Evolutionary conservation across 306 rosid species (phyloP).

Genomic region (Acacia confusa): DNA sequence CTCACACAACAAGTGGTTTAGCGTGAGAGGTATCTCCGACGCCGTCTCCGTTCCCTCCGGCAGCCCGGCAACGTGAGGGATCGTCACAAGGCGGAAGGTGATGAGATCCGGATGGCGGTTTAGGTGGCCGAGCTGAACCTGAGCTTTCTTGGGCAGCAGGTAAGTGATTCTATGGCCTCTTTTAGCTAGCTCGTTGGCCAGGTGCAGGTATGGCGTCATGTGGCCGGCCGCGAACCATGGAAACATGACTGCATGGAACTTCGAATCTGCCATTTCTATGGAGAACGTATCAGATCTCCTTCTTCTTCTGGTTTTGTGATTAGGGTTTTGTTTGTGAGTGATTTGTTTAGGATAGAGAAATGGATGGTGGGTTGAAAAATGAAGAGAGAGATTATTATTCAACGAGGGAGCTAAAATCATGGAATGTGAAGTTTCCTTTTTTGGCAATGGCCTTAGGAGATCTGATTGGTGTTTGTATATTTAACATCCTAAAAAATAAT

Average conservation of each 20-base stretch:
- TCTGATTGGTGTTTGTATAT: background rate
- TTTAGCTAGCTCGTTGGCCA: constrained; percentile 53
- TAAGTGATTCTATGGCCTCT: constrained; percentile 41
- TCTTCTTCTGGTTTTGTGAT: background rate
- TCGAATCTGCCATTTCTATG: constrained; percentile 6
- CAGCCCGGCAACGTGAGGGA: constrained; percentile 48
- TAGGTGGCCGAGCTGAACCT: constrained; percentile 24
- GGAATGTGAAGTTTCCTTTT: background rate
- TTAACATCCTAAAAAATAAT: too few relatives aligned
- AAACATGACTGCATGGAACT: constrained; percentile 43
- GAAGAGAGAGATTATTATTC: background rate
- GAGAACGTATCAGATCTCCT: background rate
- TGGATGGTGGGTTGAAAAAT: background rate
- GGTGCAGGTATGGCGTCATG: constrained; percentile 54
- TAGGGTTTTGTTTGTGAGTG: background rate
- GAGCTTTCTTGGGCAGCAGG: constrained; percentile 44
- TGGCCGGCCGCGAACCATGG: constrained; percentile 69
- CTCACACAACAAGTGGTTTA: constrained; percentile 10
- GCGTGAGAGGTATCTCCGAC: constrained; percentile 39
- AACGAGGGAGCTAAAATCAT: background rate
- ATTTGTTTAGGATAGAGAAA: background rate
- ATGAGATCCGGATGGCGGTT: constrained; percentile 43
- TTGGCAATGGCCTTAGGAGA: background rate
- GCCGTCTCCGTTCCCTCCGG: constrained; percentile 46
- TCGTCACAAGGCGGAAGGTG: constrained; percentile 27